A percentile compares a stretch with the other conserved stretches of the same genome.
These are phyloP conservation scores for Fusarium sp. DNA, from an alignment of 2,329 filamentous ascomycete genomes.

Conservation along the genomic window DNA sequence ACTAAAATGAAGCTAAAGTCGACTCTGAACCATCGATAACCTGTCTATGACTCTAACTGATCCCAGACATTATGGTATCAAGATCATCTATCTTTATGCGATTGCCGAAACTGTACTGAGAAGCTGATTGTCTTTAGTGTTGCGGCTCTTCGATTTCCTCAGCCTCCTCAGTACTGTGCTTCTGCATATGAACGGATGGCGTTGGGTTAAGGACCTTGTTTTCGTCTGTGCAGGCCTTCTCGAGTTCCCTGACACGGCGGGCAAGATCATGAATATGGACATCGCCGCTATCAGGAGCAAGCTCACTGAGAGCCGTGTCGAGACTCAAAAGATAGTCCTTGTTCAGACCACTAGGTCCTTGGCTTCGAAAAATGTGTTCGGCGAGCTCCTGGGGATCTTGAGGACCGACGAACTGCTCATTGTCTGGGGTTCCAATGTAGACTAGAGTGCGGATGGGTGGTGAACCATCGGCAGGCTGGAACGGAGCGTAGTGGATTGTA, in stretches of 20 bases:
- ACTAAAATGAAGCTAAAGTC: background rate
- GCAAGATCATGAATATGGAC: slow-evolving; percentile 87
- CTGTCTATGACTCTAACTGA: slow-evolving; percentile 12
- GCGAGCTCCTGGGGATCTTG: slow-evolving; percentile 84
- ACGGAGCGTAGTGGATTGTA: slow-evolving; percentile 89
- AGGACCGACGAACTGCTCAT: slow-evolving; percentile 89
- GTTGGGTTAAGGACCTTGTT: slow-evolving; percentile 23
- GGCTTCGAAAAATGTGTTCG: slow-evolving; percentile 80
- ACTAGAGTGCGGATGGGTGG: slow-evolving; percentile 71
- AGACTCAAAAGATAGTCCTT: slow-evolving; percentile 88
- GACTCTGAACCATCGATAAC: background rate
- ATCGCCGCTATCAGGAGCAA: slow-evolving; percentile 84
- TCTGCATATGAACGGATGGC: slow-evolving; percentile 36
- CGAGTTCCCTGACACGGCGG: slow-evolving; percentile 73
- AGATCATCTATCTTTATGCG: slow-evolving; percentile 7
- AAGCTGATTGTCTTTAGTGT: background rate
- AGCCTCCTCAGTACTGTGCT: slow-evolving; percentile 46
- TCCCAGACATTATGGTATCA: background rate
- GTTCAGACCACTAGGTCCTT: slow-evolving; percentile 89
- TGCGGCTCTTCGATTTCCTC: slow-evolving; percentile 48
- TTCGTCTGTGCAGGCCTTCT: slow-evolving; percentile 37
- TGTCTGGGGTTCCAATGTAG: slow-evolving; percentile 94
- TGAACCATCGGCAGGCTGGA: slow-evolving; percentile 66
- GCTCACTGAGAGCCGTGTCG: slow-evolving; percentile 77
- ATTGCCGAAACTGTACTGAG: slow-evolving; percentile 2